These are phyloP conservation scores for Perilla frutescens DNA, from an alignment of 257 asterid species.

Conservation along the genomic window DNA sequence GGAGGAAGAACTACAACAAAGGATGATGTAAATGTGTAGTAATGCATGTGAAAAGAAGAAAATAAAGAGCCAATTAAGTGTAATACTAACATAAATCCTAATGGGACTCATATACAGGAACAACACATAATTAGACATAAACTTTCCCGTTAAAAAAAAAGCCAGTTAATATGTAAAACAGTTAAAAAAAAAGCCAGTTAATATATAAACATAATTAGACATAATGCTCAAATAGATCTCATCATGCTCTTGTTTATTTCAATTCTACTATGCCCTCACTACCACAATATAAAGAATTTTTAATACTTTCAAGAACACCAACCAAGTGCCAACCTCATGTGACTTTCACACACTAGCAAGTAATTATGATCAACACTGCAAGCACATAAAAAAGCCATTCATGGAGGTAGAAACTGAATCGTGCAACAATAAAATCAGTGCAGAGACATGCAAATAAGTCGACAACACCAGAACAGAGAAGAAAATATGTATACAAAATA, in stretches of 20 bases:
- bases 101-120: slow-evolving; percentile 5
- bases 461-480: not conserved
- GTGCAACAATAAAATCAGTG: not conserved
- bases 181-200: not conserved
- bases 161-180: not conserved
- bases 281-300: not conserved
- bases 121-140: not conserved
- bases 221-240: not conserved
- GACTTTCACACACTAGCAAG: not conserved
- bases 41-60: not conserved
- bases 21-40: not conserved
- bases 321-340: not conserved
- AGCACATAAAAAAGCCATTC: not conserved
- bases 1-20: not conserved
- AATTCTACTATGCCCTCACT: not conserved
- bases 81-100: not conserved
- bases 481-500: not conserved
- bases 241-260: not conserved
- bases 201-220: not conserved
- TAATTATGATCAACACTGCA: not conserved
- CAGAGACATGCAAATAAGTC: not conserved
- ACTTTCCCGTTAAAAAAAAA: not conserved
- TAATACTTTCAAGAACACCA: not conserved
- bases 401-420: not conserved
- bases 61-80: not conserved